Evolutionary conservation across 108 stramenopile species (phyloP).

Genomic region (Nitzschia sp.): DNA sequence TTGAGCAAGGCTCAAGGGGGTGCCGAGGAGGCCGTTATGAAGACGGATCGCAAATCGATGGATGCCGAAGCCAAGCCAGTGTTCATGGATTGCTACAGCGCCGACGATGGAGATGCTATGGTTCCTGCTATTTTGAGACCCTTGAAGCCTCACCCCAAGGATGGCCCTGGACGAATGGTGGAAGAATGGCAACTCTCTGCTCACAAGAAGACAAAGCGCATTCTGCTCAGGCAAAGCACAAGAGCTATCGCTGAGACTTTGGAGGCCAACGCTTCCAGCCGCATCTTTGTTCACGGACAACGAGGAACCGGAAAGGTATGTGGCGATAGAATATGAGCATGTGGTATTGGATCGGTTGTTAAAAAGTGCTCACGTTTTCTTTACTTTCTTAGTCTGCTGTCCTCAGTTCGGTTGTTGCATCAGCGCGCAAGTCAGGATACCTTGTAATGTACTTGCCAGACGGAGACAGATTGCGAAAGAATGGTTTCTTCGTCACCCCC

Average conservation of each 20-base stretch:
- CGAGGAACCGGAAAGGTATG: constrained; percentile 71
- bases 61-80: constrained; percentile 47
- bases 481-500: constrained; percentile 66
- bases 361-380: no score
- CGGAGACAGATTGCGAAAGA: constrained; percentile 65
- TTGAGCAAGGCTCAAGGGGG: constrained; percentile 38
- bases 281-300: constrained; percentile 62
- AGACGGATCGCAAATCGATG: constrained; percentile 9
- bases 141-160: constrained; percentile 53
- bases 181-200: constrained; percentile 83
- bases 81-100: constrained; percentile 68
- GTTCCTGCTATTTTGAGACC: constrained; percentile 68
- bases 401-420: constrained; percentile 71
- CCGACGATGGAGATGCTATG: constrained; percentile 41
- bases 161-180: constrained; percentile 72
- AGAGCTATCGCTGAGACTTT: constrained; percentile 47
- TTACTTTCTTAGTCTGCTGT: constrained; percentile 49
- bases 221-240: constrained; percentile 65
- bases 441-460: constrained; percentile 78
- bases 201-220: constrained; percentile 66
- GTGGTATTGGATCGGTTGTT: no score
- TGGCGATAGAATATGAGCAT: no score
- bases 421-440: constrained; percentile 68
- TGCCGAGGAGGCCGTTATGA: constrained; percentile 10
- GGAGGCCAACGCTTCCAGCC: constrained; percentile 31